Base-by-base conservation (phyloP, 441 rosid genomes). In the Raphanus hybrid region DNA sequence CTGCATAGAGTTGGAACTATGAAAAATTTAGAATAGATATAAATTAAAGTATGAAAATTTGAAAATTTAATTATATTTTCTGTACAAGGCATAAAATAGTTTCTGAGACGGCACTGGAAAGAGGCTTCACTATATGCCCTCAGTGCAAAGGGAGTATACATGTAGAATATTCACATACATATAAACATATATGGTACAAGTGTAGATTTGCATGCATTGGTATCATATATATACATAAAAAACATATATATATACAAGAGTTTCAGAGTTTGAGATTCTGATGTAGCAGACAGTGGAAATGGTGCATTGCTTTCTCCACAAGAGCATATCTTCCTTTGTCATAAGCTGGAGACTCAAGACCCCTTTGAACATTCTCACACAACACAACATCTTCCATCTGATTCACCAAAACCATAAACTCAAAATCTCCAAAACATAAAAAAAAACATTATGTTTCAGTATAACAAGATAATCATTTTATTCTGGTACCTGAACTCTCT, bases 301-400 rank as follows among this genome's bases (percentile, higher is more conserved):
- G 98, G 78, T 55, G 87, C 97, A 93, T 95, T 6, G 98, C 83
- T 63, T 82, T 82, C 86, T 92, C 98, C 7, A 92, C 86, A 18
- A 20, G 94, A 23, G 88, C 91, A 74, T 91, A 95, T 80, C 98
- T 84, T 45, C 98, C 98, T 20, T 73, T 82, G 48, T 64, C 43
- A 78, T 90, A 93, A 2, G 93, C 93, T 3, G 92, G 91, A 0
- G 98, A 89, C 74, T 93, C 87, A 0, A 95, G 86, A 26, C 97
- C 98, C 70, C 86, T 88, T 74, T 95, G 98, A 43, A 95, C 96
- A 39, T 86, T 87, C 83, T 95, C 94, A 64, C 94, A 92, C 18
- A 95, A 83, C 50, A 68, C 65, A n/a, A 86, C 79, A 77, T 95
- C 96, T 83, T 92, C 99, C 71, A 86, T 82, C 99, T 92, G 87